Base-by-base conservation (phyloP, 1,284 basidiomycete genomes). In the Exsudoporus floridanus region DNA sequence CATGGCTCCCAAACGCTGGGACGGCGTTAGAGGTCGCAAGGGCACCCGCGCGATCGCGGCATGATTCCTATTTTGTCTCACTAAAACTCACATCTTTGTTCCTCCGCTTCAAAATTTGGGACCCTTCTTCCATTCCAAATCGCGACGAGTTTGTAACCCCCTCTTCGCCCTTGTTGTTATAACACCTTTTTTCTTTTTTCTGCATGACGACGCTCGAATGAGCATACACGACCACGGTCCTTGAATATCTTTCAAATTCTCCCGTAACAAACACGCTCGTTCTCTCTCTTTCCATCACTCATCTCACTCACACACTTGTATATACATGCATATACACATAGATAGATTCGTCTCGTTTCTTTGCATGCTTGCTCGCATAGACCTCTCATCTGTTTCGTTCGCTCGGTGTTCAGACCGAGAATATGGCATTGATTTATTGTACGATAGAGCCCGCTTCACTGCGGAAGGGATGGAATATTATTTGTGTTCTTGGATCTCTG, bases 241-340 rank as follows among this genome's bases (percentile, higher is more conserved):
- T 66, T 64, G 27, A 37, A 37, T 44, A 54, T 53, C 14, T 40
- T 52, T 41, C 14, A 31, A 46, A 19, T 47, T 43, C 42, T 53
- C 58, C 50, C 59, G 44, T 45, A 46, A 60, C 54, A n/a, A 54
- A 49, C 63, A 66, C 69, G 50, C 60, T 70, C 65, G 33, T 70
- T 67, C n/a, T 31, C 12, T 28, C 7, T 5, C n/a, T 43, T 55
- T 51, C 40, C 56, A 38, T 53, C 53, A 1, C 53, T 54, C 49
- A 51, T 45, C 53, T 67, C 64, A 63, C 65, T 61, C 68, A 68
- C 60, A 65, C 65, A 67, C 53, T 58, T 71, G 66, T 67, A 71
- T 69, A 67, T 71, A 71, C 66, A 65, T 70, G 66, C 67, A 67
- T 70, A 70, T 69, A 70, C 69, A 61, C 67, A 70, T 71, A 71